Evolutionary conservation across 495 filamentous ascomycete genomes (phyloP), one percentile per base, ranked within the genome.

Genomic region (Penicillium silybi): DNA sequence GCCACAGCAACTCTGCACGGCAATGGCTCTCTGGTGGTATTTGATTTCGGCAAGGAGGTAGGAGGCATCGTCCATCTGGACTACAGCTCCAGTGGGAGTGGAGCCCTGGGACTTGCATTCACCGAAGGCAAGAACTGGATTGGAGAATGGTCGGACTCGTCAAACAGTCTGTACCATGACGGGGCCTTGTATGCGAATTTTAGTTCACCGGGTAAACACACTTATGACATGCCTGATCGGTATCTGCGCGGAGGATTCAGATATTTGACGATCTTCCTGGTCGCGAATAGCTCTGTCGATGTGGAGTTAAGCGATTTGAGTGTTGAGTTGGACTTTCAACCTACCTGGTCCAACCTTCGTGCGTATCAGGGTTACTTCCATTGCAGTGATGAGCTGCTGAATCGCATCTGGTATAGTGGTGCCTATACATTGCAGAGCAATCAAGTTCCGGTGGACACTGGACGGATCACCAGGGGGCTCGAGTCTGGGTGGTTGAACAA

Each of bases 311-410:
- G 63, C 1, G 63, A 75, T 43, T 55, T 83, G 16, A 69, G 48
- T 29, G 53, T 84, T 19, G 76, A 80, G 38, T 55, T 85, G 17
- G 71, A 65, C 6, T 85, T 85, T 50, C 80, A 84, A 44, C 84
- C 84, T 6, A 85, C 83, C 4, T 85, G 81, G 82, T 73, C 82
- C 6, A 83, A 85, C 57, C 67, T 84, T 15, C 68, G 68, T 18
- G 82, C 81, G 4, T 84, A 85, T 44, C 79, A 81, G 55, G 83
- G 83, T 9, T 85, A 85, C 50, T 86, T 85, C 50, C 75, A 84
- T 53, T 78, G 71, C 53, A 76, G 69, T 50, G 81, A 85, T 61
- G 73, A 82, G 25, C 59, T 79, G 19, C 70, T 87, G 40, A 86
- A 86, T 54, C 69, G 78, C 5, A 78, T 85, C 48, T 86, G 81